Evolutionary conservation across 75 land plant species (phyloP).

Genomic region (Picea glauca): DNA sequence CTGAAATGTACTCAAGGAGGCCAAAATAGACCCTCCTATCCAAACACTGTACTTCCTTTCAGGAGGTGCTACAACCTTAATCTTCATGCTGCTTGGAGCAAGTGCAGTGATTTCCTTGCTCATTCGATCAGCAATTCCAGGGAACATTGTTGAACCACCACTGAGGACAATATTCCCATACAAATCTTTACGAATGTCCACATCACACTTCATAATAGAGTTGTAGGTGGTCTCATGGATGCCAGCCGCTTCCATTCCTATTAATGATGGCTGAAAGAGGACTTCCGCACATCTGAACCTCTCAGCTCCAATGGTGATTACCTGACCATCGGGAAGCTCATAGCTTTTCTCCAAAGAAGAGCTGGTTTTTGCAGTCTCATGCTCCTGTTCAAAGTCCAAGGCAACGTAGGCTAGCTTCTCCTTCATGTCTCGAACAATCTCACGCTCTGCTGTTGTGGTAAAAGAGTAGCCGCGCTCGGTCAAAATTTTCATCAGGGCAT

Average conservation of each 20-base stretch:
- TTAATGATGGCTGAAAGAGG: conserved; percentile 26
- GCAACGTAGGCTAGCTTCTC: conserved; percentile 35
- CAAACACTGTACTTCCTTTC: conserved; percentile 38
- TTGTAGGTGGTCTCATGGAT: conserved; percentile 28
- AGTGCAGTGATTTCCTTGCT: conserved; percentile 38
- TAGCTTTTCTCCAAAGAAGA: conserved; percentile 28
- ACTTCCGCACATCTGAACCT: conserved; percentile 33
- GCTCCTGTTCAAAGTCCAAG: conserved; percentile 32
- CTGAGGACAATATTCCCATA: conserved; percentile 28
- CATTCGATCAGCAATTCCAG: conserved; percentile 32
- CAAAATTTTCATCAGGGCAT: too few species aligned
- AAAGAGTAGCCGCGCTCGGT: conserved; percentile 6
- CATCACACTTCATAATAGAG: conserved; percentile 37
- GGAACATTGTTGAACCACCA: conserved; percentile 31
- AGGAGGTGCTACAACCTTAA: conserved; percentile 34
- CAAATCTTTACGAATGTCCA: conserved; percentile 31
- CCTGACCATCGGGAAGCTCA: conserved; percentile 33
- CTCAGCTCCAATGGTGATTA: conserved; percentile 31
- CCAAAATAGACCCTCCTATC: conserved; percentile 32
- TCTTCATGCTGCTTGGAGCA: conserved; percentile 28
- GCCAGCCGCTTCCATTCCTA: conserved; percentile 31
- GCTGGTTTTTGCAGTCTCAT: conserved; percentile 20
- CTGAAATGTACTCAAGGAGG: conserved; percentile 31
- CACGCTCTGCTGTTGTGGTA: conserved; percentile 25
- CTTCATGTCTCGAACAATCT: conserved; percentile 35